A percentile compares a stretch with the other conserved stretches of the same genome.
Evolutionary conservation across 306 rosid genomes (phyloP).

Genomic region (Ammopiptanthus mongolicus): DNA sequence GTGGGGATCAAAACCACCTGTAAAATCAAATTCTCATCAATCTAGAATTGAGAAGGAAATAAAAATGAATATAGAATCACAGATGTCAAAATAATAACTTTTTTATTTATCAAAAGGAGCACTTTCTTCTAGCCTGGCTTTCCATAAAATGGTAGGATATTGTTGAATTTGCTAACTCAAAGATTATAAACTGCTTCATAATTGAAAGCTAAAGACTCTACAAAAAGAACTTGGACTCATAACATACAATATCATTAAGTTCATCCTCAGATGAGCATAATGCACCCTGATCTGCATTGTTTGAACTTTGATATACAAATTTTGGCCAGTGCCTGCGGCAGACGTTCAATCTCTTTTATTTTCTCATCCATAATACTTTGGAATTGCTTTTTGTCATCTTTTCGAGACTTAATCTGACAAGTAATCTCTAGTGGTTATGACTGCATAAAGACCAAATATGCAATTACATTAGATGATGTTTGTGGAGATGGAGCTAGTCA

Average conservation of each 20-base stretch:
- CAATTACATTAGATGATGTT: background rate
- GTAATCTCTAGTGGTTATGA: conserved; percentile 53
- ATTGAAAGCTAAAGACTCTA: too few species aligned
- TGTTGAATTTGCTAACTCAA: too few species aligned
- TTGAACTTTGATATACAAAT: conserved; percentile 59
- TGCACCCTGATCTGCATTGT: conserved; percentile 55
- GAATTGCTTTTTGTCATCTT: conserved; percentile 55
- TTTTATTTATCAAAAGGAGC: too few species aligned
- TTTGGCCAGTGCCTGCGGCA: conserved; percentile 74
- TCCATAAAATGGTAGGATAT: too few species aligned
- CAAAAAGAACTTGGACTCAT: background rate
- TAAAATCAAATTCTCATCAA: conserved; percentile 53
- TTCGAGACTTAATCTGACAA: conserved; percentile 60
- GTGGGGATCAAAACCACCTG: conserved; percentile 76
- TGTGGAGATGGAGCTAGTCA: background rate
- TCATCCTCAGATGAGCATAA: conserved; percentile 83
- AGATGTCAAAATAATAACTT: conserved; percentile 7
- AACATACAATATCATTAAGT: conserved; percentile 59
- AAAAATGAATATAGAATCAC: background rate
- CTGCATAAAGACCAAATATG: conserved; percentile 31
- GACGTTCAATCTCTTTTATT: conserved; percentile 77
- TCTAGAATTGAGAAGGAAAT: conserved; percentile 27
- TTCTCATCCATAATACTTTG: conserved; percentile 60
- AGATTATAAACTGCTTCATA: too few species aligned
- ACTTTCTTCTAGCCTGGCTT: too few species aligned